Evolutionary conservation across 768 basidiomycete species (phyloP).

Genomic region (Suillus tomentosus): DNA sequence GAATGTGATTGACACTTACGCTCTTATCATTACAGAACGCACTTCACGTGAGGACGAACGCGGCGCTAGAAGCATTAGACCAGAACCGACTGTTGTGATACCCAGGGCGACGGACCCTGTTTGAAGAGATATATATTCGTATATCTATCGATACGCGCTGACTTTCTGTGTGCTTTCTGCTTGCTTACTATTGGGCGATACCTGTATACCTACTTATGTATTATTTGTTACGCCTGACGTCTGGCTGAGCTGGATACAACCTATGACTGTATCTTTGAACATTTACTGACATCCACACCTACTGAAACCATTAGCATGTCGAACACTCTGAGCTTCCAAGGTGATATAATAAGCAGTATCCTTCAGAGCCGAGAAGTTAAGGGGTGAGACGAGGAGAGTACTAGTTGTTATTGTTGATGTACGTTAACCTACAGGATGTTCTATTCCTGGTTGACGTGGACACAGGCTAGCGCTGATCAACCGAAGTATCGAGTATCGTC

Average conservation of each 20-base stretch:
- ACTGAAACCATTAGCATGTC: too few species aligned
- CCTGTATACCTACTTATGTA: slow-evolving; percentile 1
- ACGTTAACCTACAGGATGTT: too few species aligned
- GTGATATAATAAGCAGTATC: too few species aligned
- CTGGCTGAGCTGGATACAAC: not conserved
- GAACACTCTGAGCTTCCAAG: too few species aligned
- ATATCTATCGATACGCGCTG: not conserved
- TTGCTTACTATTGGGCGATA: not conserved
- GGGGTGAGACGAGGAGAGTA: too few species aligned
- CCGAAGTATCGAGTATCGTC: too few species aligned
- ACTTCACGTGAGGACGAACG: slow-evolving; percentile 3
- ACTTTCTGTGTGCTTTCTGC: not conserved
- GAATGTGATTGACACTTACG: not conserved
- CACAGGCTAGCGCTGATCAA: too few species aligned
- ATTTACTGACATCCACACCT: too few species aligned
- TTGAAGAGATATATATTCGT: not conserved
- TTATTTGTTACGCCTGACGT: not conserved
- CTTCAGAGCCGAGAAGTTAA: too few species aligned
- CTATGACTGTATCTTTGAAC: not conserved
- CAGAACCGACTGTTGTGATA: slow-evolving; percentile 1
- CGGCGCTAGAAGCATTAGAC: slow-evolving; percentile 4
- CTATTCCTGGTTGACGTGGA: too few species aligned
- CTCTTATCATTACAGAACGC: not conserved
- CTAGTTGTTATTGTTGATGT: too few species aligned
- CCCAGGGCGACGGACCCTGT: not conserved